Evolutionary conservation across 805 yeast genomes (phyloP).

Genomic region (Naumovozyma dairenensis): DNA sequence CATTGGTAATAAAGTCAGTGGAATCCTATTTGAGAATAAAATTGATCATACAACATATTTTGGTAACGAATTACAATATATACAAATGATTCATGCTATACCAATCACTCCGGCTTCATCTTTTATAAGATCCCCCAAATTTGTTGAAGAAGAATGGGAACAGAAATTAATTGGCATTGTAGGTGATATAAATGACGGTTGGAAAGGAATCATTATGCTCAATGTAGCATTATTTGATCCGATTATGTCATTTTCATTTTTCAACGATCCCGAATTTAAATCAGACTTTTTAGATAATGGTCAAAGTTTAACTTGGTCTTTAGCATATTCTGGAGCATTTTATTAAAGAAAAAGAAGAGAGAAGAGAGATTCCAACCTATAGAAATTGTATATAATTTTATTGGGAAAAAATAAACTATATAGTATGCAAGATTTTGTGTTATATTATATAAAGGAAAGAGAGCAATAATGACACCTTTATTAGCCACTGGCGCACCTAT

Average conservation of each 20-base stretch:
- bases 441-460: no score
- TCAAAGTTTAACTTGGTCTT: conserved; percentile 78
- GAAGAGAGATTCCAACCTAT: no score
- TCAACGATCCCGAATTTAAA: conserved; percentile 44
- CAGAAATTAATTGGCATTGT: conserved; percentile 38
- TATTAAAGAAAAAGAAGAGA: no score
- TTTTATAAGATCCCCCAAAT: conserved; percentile 42
- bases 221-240: conserved; percentile 74
- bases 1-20: conserved; percentile 57
- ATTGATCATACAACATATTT: conserved; percentile 66
- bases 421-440: no score
- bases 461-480: no score
- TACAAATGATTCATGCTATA: conserved; percentile 71
- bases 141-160: conserved; percentile 58
- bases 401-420: no score
- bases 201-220: conserved; percentile 64
- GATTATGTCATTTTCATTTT: conserved; percentile 47
- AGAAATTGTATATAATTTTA: no score
- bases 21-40: conserved; percentile 65
- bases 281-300: conserved; percentile 65
- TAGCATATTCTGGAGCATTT: conserved; percentile 52
- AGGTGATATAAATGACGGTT: conserved; percentile 47
- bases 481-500: no score
- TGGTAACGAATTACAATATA: conserved; percentile 62
- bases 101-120: conserved; percentile 62